Evolutionary conservation across 441 rosid genomes (phyloP).

Genomic region (Gossypium laxum): DNA sequence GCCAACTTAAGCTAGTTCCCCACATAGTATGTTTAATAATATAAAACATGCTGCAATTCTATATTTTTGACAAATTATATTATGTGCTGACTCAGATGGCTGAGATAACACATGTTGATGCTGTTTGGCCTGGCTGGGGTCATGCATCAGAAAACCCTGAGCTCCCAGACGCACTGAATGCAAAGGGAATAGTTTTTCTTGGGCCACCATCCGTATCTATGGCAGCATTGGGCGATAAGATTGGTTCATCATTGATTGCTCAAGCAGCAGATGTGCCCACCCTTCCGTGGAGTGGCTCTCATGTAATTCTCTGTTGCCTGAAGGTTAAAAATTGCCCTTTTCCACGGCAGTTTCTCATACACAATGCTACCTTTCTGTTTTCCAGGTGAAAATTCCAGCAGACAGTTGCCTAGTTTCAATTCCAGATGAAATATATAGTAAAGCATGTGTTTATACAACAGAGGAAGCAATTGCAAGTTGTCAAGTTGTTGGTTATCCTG

Average conservation of each 20-base stretch:
- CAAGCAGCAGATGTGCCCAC: conserved; percentile 98
- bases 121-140: conserved; percentile 99
- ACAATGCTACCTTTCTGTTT: conserved; percentile 18
- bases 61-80: conserved; percentile 13
- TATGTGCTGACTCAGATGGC: conserved; percentile 62
- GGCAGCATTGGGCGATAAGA: conserved; percentile 98
- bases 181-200: conserved; percentile 81
- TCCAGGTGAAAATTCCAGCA: conserved; percentile 77
- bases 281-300: conserved; percentile 99
- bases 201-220: conserved; percentile 88
- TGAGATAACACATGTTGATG: conserved; percentile 92
- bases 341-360: conserved; percentile 12
- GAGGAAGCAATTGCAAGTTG: conserved; percentile 98
- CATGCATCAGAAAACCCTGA: conserved; percentile 99
- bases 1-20: conserved; percentile 7
- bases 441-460: conserved; percentile 93
- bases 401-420: conserved; percentile 69
- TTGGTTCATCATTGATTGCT: conserved; percentile 98
- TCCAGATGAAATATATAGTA: conserved; percentile 79
- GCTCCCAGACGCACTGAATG: conserved; percentile 83
- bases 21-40: conserved; percentile 1
- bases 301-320: conserved; percentile 36
- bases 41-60: conserved; percentile 7
- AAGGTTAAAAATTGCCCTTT: conserved; percentile 12
- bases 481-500: conserved; percentile 97